phyloP scores from a whole-genome alignment of 768 basidiomycete genomes.

The Hericium rajendrae region DNA sequence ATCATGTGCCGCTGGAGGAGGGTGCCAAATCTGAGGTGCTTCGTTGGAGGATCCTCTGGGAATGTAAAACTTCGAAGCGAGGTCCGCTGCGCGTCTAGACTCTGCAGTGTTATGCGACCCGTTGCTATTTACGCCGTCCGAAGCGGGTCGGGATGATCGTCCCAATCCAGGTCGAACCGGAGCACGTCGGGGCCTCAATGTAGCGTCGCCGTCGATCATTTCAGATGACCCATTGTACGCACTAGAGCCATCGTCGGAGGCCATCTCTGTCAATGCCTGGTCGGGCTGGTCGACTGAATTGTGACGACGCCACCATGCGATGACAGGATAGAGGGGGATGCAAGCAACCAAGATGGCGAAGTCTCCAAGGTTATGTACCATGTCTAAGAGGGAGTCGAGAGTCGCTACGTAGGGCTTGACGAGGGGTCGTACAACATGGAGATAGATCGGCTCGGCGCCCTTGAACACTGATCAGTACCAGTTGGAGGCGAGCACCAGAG shows the following conservation, averaged over 20 bases:
- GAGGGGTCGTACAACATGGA: conserved; percentile 72
- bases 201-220: not conserved
- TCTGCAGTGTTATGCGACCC: not conserved
- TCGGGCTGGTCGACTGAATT: conserved; percentile 7
- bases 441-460: conserved; percentile 81
- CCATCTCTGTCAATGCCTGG: conserved; percentile 9
- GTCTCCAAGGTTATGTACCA: conserved; percentile 56
- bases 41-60: not conserved
- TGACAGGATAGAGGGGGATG: conserved; percentile 29
- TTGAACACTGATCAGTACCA: conserved; percentile 20
- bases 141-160: not conserved
- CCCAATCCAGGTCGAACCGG: not conserved
- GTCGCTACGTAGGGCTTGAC: conserved; percentile 64
- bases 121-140: not conserved
- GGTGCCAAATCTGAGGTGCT: conserved; percentile 50
- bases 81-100: not conserved
- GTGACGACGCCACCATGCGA: conserved; percentile 23
- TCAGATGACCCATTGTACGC: conserved; percentile 1
- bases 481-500: not conserved
- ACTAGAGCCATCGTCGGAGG: conserved; percentile 11
- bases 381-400: conserved; percentile 55
- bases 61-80: not conserved
- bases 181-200: not conserved
- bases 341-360: conserved; percentile 35
- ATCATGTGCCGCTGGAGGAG: conserved; percentile 41